Conservation (phyloP, 2,329 filamentous ascomycete species). For the Penicillium frequentans region DNA sequence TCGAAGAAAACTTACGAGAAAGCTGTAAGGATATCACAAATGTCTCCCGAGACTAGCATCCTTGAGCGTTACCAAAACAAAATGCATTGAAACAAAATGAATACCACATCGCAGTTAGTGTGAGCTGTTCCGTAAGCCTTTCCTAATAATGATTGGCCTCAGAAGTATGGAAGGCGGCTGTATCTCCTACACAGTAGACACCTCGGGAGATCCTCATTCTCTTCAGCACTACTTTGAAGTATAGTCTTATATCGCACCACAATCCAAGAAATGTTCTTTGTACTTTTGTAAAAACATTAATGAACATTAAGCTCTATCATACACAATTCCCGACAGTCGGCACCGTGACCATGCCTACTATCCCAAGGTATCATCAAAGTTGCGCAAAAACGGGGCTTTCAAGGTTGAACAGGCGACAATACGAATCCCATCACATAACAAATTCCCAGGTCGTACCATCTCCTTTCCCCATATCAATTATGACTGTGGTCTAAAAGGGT, state of each 20-base stretch:
- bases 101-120: neutral
- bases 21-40: neutral
- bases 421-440: neutral
- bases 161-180: neutral
- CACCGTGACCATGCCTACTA: neutral
- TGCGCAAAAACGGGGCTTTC: neutral
- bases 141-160: neutral
- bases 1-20: neutral
- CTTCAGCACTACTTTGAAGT: no score
- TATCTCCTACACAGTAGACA: no score
- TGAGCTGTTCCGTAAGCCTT: neutral
- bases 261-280: neutral
- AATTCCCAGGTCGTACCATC: neutral
- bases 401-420: neutral
- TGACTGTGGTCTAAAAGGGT: neutral
- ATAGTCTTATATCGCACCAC: neutral
- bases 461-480: neutral
- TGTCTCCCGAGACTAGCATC: neutral
- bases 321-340: constrained; percentile 7
- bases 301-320: constrained; percentile 14
- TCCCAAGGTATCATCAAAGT: constrained; percentile 1
- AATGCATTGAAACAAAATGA: neutral
- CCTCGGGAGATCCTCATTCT: no score
- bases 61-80: neutral
- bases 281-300: neutral